Conservation (phyloP, 2,329 filamentous ascomycete species). For the Colletotrichum tropicale region DNA sequence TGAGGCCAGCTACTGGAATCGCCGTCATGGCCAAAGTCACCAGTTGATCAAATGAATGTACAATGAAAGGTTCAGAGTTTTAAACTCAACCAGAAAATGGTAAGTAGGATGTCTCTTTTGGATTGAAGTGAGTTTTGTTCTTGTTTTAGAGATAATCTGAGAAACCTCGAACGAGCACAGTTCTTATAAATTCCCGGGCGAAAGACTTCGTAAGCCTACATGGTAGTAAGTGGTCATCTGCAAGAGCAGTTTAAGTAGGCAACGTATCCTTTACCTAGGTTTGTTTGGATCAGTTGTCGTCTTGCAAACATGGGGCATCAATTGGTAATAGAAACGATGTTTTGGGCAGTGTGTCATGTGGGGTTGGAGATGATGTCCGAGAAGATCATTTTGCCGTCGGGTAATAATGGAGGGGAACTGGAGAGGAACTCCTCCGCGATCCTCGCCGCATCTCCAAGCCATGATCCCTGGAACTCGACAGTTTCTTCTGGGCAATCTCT, state of each 20-base stretch:
- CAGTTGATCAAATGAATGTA: neutral
- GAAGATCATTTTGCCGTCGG: neutral
- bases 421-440: neutral
- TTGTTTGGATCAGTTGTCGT: neutral
- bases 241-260: neutral
- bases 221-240: neutral
- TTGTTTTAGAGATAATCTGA: neutral
- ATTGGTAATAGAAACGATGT: neutral
- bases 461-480: neutral
- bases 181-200: neutral
- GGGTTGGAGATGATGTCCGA: neutral
- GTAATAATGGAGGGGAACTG: neutral
- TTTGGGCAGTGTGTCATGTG: neutral
- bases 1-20: neutral
- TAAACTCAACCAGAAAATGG: neutral
- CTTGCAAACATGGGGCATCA: neutral
- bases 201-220: neutral
- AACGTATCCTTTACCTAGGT: neutral
- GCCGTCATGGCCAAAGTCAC: neutral
- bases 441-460: neutral
- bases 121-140: neutral
- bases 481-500: neutral
- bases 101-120: neutral
- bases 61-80: neutral
- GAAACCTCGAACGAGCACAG: neutral